These are phyloP conservation scores for Hansenula sp. DNA, from an alignment of 1,139 yeast genomes.

Conservation along the genomic window DNA sequence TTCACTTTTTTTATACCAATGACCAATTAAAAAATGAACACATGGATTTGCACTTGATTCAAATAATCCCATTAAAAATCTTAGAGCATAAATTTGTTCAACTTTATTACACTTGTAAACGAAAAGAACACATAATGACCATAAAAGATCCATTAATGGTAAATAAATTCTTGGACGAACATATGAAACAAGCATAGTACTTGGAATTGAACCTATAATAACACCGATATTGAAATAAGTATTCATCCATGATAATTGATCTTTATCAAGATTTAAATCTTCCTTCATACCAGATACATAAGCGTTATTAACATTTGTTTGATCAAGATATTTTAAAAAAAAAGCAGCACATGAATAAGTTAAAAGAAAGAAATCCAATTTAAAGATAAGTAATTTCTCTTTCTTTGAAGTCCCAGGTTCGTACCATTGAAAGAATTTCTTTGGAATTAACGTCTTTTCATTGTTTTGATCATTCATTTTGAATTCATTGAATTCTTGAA, in stretches of 20 bases:
- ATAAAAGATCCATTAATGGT: constrained; percentile 29
- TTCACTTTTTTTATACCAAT: constrained; percentile 25
- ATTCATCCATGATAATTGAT: constrained; percentile 18
- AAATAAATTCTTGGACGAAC: constrained; percentile 45
- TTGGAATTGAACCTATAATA: constrained; percentile 48
- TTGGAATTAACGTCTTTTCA: no score
- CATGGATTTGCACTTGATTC: constrained; percentile 25
- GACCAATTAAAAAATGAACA: constrained; percentile 21
- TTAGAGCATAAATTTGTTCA: constrained; percentile 39
- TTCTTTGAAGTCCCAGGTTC: constrained; percentile 23
- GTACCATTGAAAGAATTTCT: constrained; percentile 22
- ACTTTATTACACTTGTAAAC: constrained; percentile 30
- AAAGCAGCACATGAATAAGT: constrained; percentile 31
- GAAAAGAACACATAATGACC: constrained; percentile 38
- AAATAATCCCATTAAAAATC: constrained; percentile 27
- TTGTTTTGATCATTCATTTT: no score
- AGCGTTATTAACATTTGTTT: constrained; percentile 27
- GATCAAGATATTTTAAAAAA: constrained; percentile 30
- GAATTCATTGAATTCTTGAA: no score
- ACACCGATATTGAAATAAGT: constrained; percentile 31
- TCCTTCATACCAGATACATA: constrained; percentile 32
- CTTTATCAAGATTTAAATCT: constrained; percentile 24
- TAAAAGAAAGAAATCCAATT: constrained; percentile 33
- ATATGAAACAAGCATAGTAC: constrained; percentile 41
- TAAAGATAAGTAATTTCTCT: constrained; percentile 26